Conservation (phyloP, 2,329 filamentous ascomycete species). For the Emergomyces pasteurianus region DNA sequence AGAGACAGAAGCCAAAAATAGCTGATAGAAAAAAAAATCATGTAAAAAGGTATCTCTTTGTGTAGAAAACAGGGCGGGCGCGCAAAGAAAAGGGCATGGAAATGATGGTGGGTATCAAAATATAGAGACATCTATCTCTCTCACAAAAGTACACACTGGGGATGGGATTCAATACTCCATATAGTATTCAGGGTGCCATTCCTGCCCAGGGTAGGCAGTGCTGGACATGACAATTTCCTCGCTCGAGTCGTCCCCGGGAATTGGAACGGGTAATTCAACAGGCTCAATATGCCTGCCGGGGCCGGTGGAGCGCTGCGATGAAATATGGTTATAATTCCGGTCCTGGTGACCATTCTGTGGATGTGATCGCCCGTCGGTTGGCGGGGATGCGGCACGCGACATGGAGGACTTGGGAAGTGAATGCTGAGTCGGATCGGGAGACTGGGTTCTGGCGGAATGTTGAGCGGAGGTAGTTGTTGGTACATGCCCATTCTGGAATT, state of each 20-base stretch:
- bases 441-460: not conserved
- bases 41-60: not conserved
- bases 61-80: no score
- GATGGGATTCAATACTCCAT: not conserved
- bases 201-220: constrained; percentile 38
- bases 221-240: constrained; percentile 38
- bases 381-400: not conserved
- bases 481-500: not conserved
- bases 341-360: constrained; percentile 3
- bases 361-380: not conserved
- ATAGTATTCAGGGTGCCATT: constrained; percentile 27
- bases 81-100: not conserved
- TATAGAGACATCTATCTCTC: not conserved
- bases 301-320: not conserved
- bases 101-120: not conserved
- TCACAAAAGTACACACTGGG: not conserved
- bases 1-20: not conserved
- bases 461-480: not conserved
- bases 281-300: constrained; percentile 17
- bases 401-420: constrained; percentile 2
- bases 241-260: constrained; percentile 24
- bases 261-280: constrained; percentile 23
- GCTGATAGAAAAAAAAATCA: not conserved
- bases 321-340: not conserved
- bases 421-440: constrained; percentile 2